Percentiles rank a stretch among this genome's conserved stretches.
phyloP scores from a whole-genome alignment of 1,284 basidiomycete genomes.

The Malassezia sympodialis region DNA sequence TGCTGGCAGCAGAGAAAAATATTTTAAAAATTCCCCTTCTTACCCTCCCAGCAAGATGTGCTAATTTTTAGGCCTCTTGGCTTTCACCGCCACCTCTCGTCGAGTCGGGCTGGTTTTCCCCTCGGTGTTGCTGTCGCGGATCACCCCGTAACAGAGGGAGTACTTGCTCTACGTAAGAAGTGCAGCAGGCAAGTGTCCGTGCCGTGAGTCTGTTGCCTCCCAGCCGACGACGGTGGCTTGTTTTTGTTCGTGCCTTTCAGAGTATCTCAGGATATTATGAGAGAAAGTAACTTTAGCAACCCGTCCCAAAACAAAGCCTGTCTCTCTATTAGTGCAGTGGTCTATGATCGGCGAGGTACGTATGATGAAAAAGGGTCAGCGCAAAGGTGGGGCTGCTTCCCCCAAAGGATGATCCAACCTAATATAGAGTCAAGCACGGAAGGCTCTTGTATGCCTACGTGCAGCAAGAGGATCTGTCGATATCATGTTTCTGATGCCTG shows the following conservation, averaged over 20 bases:
- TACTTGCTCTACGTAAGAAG: neutral
- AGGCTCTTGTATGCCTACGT: neutral
- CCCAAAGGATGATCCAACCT: conserved; percentile 12
- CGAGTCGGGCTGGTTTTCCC: neutral
- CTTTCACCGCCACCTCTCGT: neutral
- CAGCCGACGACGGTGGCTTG: neutral
- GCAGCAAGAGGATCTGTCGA: conserved; percentile 9
- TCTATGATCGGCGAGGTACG: conserved; percentile 89
- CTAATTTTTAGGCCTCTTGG: neutral
- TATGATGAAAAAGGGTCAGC: conserved; percentile 18
- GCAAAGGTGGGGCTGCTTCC: neutral
- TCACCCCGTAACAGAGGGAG: neutral
- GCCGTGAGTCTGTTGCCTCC: neutral
- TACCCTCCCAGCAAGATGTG: neutral
- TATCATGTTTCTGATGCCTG: conserved; percentile 2
- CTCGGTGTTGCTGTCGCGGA: neutral
- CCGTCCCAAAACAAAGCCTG: conserved; percentile 89
- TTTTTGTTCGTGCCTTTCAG: neutral
- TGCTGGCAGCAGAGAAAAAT: neutral
- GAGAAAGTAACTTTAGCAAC: conserved; percentile 93
- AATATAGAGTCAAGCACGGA: conserved; percentile 21
- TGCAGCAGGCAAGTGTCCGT: neutral
- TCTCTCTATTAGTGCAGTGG: conserved; percentile 82
- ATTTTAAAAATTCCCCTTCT: neutral
- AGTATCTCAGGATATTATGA: conserved; percentile 55